Conservation (phyloP, 139 green algal genomes). For the Diplosphaera chodatii region DNA sequence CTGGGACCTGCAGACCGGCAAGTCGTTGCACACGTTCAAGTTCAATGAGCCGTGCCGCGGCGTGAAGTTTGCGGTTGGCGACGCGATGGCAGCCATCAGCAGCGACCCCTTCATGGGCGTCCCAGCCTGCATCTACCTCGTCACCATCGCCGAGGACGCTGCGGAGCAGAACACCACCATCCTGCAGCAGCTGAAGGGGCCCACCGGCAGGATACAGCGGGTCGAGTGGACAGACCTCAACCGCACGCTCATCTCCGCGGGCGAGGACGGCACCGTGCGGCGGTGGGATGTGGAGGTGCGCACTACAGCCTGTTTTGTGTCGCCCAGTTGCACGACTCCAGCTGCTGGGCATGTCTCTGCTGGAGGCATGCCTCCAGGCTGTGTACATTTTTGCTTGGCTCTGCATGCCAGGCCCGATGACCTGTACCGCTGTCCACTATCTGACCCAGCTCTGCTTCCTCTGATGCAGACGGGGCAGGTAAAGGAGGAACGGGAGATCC, state of each 20-base stretch:
- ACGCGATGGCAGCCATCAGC: constrained; percentile 74
- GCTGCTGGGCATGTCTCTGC: too few species aligned
- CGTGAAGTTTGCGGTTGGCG: constrained; percentile 66
- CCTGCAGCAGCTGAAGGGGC: constrained; percentile 18
- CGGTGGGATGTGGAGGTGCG: constrained; percentile 70
- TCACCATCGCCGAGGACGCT: not conserved
- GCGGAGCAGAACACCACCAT: not conserved
- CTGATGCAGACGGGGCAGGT: constrained; percentile 75
- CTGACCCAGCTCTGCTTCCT: constrained; percentile 87
- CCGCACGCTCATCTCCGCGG: constrained; percentile 67
- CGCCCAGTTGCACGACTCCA: too few species aligned
- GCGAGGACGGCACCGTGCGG: constrained; percentile 81
- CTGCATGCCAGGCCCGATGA: too few species aligned
- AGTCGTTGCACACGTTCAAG: constrained; percentile 73
- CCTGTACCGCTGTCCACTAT: too few species aligned
- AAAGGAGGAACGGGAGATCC: constrained; percentile 54
- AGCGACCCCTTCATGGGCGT: constrained; percentile 87
- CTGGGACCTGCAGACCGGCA: constrained; percentile 86
- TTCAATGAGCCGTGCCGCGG: constrained; percentile 77
- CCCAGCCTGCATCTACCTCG: constrained; percentile 1
- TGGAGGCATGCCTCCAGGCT: too few species aligned
- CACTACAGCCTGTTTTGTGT: too few species aligned
- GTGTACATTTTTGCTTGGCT: too few species aligned
- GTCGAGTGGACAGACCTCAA: constrained; percentile 79
- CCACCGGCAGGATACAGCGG: constrained; percentile 62